Evolutionary conservation across 345 rosid species (phyloP).

Genomic region (Crucihimalaya himalaica): DNA sequence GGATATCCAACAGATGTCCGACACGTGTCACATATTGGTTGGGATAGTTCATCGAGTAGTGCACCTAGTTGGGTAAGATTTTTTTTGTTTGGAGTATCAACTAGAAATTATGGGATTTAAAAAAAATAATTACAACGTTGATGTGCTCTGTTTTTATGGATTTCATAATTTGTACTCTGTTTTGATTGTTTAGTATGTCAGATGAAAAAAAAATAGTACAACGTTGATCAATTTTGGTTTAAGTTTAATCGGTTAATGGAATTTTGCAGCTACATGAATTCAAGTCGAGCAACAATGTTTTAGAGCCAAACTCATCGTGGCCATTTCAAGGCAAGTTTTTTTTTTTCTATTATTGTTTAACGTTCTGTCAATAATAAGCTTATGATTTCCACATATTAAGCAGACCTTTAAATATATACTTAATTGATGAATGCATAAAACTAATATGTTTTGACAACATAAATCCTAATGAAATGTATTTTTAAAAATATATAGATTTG

Average conservation of each 20-base stretch:
- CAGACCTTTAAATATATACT: neutral
- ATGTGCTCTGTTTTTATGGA: neutral
- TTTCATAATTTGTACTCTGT: neutral
- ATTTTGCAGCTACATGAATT: conserved; percentile 70
- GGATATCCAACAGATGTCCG: conserved; percentile 94
- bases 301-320: conserved; percentile 61
- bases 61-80: conserved; percentile 90
- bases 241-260: neutral
- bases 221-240: conserved; percentile 1
- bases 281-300: conserved; percentile 53
- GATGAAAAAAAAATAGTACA: neutral
- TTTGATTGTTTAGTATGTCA: neutral
- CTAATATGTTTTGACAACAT: neutral
- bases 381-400: neutral
- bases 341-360: neutral
- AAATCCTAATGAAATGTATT: neutral
- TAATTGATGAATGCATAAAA: neutral
- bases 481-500: conserved; percentile 11
- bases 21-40: conserved; percentile 95
- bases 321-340: conserved; percentile 66
- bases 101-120: neutral
- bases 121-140: neutral
- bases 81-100: neutral
- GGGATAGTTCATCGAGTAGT: conserved; percentile 73
- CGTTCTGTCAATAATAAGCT: neutral